phyloP scores from a whole-genome alignment of 805 yeast species.

The Torulaspora microellipsoides region DNA sequence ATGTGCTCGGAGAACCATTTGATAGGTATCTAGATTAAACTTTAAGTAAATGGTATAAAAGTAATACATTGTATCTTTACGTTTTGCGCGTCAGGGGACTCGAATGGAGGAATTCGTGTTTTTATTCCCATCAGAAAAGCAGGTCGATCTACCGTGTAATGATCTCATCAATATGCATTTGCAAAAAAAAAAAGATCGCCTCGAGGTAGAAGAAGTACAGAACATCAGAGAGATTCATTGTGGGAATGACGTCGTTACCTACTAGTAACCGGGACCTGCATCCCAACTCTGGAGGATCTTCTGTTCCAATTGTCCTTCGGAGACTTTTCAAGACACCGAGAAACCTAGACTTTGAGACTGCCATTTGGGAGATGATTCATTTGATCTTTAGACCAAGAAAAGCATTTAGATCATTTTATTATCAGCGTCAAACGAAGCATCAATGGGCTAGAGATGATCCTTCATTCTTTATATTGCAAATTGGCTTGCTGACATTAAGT shows the following conservation, averaged over 20 bases:
- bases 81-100: not conserved
- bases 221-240: not conserved
- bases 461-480: slow-evolving; percentile 69
- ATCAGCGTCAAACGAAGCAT: slow-evolving; percentile 72
- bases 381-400: slow-evolving; percentile 70
- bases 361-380: slow-evolving; percentile 84
- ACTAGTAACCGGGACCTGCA: slow-evolving; percentile 8
- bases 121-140: not conserved
- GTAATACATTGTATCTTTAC: too few species aligned
- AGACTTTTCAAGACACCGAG: slow-evolving; percentile 61
- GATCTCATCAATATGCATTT: too few species aligned
- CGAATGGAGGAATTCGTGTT: not conserved
- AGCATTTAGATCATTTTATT: slow-evolving; percentile 76
- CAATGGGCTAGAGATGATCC: slow-evolving; percentile 93
- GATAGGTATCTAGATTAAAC: slow-evolving; percentile 63
- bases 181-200: not conserved
- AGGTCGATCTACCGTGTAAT: too few species aligned
- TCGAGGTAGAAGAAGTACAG: not conserved
- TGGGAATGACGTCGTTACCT: slow-evolving; percentile 7
- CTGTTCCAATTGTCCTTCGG: slow-evolving; percentile 34
- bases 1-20: slow-evolving; percentile 89
- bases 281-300: slow-evolving; percentile 6
- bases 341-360: slow-evolving; percentile 86
- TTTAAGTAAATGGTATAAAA: not conserved
- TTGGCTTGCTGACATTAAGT: slow-evolving; percentile 60